Evolutionary conservation across 257 asterid species (phyloP), one percentile per base, ranked within the genome.

Genomic region (Solanum clarkiae): DNA sequence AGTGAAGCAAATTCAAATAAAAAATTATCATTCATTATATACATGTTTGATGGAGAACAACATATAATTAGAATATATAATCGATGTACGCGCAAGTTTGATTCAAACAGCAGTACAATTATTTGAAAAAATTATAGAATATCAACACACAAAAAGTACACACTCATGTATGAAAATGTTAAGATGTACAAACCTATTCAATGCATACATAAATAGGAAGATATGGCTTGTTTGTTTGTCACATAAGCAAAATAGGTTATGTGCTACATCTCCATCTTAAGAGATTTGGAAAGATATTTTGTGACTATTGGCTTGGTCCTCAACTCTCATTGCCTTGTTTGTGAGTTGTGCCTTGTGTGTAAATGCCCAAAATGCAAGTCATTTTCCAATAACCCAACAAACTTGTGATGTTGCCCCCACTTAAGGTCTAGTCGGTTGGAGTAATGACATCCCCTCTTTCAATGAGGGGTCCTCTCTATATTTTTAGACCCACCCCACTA

Each of bases 361-460:
- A 51, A 77, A 77, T 77, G 49, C 47, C 47, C 15, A 75, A 77
- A 88, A 81, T 82, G 89, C 75, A 24, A 83, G 88, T 89, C 91
- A 85, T 72, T 62, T 20, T 89, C 91, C 14, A 56, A 0, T 68
- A 51, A 51, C 63, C 85, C 88, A 89, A 87, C 88, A 89, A 85
- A 79, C 81, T 53, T 83, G 12, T 57, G 83, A 53, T 77, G 51
- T 79, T 84, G 59, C 77, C 85, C 86, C 85, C 86, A 36, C 85
- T 83, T 60, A 77, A 57, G 60, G 80, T 86, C 86, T 77, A 88
- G 89, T 89, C 87, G 84, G 87, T 79, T 86, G 89, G 87, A 89
- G 66, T 84, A 86, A 84, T 47, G 87, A 85, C 91, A 86, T 83
- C 86, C 55, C 86, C 86, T 5, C 45, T 11, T 86, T 82, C 89